Conservation (phyloP, 805 yeast genomes). For the Myxozyma lipomycoides region DNA sequence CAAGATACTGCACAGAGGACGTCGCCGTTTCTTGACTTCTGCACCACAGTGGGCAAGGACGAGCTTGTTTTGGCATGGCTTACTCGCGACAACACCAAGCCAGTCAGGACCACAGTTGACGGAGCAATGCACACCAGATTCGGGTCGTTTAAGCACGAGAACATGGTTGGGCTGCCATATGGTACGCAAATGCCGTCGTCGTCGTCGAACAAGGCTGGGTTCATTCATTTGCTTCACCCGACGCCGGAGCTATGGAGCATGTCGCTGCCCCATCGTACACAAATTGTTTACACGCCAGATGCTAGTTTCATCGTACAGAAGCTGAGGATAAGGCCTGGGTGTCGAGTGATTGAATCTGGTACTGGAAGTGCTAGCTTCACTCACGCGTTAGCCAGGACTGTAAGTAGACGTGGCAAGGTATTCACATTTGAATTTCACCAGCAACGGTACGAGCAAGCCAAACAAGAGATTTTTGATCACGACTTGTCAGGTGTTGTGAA, state of each 20-base stretch:
- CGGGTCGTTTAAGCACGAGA: constrained; percentile 81
- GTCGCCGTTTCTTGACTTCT: constrained; percentile 57
- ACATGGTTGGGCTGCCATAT: constrained; percentile 74
- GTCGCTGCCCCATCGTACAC: constrained; percentile 96
- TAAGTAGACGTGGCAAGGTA: constrained; percentile 55
- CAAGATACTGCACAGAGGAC: no score
- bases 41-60: constrained; percentile 71
- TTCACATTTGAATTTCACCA: constrained; percentile 91
- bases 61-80: constrained; percentile 85
- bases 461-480: constrained; percentile 69
- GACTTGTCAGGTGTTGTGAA: constrained; percentile 55
- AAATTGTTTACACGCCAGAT: constrained; percentile 94
- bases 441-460: constrained; percentile 75
- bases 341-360: constrained; percentile 90
- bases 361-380: constrained; percentile 97
- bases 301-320: constrained; percentile 86
- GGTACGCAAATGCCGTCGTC: constrained; percentile 75
- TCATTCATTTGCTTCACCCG: constrained; percentile 82
- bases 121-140: constrained; percentile 67
- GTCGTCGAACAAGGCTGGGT: constrained; percentile 69
- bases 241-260: constrained; percentile 94
- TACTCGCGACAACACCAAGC: constrained; percentile 73
- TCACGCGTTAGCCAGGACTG: constrained; percentile 84
- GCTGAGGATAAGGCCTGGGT: constrained; percentile 65
- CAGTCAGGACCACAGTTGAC: constrained; percentile 48